phyloP scores from a whole-genome alignment of 768 basidiomycete genomes.

The Imleria badia region DNA sequence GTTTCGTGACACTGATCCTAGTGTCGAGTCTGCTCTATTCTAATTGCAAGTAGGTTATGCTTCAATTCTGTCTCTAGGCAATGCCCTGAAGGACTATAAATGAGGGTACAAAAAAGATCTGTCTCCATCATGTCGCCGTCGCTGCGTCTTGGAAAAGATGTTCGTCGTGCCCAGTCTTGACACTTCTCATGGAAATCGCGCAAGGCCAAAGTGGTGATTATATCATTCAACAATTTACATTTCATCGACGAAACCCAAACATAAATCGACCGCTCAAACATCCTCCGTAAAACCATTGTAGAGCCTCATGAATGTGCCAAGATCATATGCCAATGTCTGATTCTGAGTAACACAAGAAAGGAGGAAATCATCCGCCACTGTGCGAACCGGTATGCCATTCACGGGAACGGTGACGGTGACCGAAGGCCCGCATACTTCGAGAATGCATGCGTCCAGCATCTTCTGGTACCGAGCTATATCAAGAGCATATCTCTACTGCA shows the following conservation, averaged over 20 bases:
- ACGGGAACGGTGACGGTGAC: not conserved
- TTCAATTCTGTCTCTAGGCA: too few relatives aligned
- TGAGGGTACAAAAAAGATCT: too few relatives aligned
- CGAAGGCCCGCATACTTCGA: slow-evolving; percentile 7
- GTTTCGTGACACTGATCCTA: too few relatives aligned
- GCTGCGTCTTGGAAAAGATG: too few relatives aligned
- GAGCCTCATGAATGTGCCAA: slow-evolving; percentile 10
- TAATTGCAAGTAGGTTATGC: too few relatives aligned
- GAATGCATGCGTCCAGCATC: slow-evolving; percentile 22
- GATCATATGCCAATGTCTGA: slow-evolving; percentile 6
- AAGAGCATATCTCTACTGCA: not conserved
- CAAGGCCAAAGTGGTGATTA: too few relatives aligned
- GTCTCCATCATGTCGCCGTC: not conserved
- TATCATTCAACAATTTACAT: too few relatives aligned
- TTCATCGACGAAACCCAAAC: not conserved
- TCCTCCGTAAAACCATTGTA: slow-evolving; percentile 2
- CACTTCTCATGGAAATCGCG: too few relatives aligned
- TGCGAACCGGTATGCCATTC: slow-evolving; percentile 5
- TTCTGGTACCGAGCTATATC: slow-evolving; percentile 22
- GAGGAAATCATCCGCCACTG: slow-evolving; percentile 8
- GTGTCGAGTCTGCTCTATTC: too few relatives aligned
- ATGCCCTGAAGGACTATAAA: too few relatives aligned
- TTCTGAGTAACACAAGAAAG: slow-evolving; percentile 11
- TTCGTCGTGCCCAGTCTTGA: too few relatives aligned
- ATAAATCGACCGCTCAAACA: not conserved